phyloP scores from a whole-genome alignment of 306 rosid species.

The Acacia crassicarpa region DNA sequence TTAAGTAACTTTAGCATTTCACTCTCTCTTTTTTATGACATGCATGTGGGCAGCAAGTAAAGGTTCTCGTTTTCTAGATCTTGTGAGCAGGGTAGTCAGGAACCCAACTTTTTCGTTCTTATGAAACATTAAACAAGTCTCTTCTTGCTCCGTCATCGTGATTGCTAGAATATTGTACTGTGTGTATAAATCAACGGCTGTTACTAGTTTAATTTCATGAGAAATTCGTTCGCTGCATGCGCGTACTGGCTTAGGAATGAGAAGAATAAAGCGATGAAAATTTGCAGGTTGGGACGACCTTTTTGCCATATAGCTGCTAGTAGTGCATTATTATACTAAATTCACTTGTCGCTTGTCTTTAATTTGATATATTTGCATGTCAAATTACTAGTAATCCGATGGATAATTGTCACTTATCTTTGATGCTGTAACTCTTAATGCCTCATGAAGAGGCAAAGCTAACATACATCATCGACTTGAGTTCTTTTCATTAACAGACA shows the following conservation, averaged over 20 bases:
- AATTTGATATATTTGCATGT: not conserved
- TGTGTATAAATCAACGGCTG: not conserved
- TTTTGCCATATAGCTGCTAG: not conserved
- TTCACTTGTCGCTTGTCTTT: not conserved
- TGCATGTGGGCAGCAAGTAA: constrained; percentile 7
- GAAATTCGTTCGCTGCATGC: not conserved
- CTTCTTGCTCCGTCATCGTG: not conserved
- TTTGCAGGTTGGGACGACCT: not conserved
- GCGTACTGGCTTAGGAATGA: not conserved
- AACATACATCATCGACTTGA: not conserved
- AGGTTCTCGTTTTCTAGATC: not conserved
- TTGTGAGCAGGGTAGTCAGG: constrained; percentile 1
- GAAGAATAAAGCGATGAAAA: not conserved
- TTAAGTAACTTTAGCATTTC: not conserved
- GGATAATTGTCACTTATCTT: not conserved
- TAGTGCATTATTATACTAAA: not conserved
- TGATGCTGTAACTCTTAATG: not conserved
- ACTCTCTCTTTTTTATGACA: not conserved
- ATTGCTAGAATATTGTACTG: not conserved
- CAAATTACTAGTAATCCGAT: not conserved
- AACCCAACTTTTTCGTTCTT: not conserved
- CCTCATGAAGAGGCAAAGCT: not conserved
- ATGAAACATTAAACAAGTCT: not conserved
- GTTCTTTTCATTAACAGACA: not conserved
- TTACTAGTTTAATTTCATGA: not conserved